Conservation (phyloP, 1,284 basidiomycete species). For the Leccinum solheimii region DNA sequence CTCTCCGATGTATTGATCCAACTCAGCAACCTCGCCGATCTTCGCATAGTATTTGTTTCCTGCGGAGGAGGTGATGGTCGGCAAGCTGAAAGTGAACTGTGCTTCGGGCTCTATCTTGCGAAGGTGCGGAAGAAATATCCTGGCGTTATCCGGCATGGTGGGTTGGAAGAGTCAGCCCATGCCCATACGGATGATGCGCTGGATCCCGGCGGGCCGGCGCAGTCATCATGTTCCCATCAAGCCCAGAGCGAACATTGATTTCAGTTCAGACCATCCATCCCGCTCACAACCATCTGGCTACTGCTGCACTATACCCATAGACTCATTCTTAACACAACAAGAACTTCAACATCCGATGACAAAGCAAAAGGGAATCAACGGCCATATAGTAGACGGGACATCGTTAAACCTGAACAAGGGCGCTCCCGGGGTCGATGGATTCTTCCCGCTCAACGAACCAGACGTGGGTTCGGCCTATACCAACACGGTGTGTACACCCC, state of each 20-base stretch:
- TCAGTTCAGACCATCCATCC: not conserved
- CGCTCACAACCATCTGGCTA: not conserved
- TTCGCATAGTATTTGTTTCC: slow-evolving; percentile 65
- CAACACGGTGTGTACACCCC: slow-evolving; percentile 31
- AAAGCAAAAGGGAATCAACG: not conserved
- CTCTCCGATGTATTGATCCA: slow-evolving; percentile 72
- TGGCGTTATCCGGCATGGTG: slow-evolving; percentile 28
- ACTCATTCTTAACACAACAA: not conserved
- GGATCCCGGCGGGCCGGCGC: not conserved
- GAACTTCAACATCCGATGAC: not conserved
- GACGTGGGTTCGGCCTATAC: slow-evolving; percentile 53
- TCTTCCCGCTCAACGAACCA: slow-evolving; percentile 64
- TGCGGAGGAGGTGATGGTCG: slow-evolving; percentile 55
- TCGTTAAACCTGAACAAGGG: slow-evolving; percentile 43
- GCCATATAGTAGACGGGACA: not conserved
- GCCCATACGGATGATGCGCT: not conserved
- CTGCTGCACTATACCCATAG: not conserved
- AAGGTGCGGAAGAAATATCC: slow-evolving; percentile 45
- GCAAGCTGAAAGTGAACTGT: slow-evolving; percentile 48
- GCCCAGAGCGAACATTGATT: not conserved
- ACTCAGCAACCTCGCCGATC: slow-evolving; percentile 48
- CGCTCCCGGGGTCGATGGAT: slow-evolving; percentile 51
- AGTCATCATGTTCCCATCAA: not conserved
- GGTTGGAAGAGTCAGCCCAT: not conserved
- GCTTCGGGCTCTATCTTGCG: slow-evolving; percentile 49